Evolutionary conservation across 768 basidiomycete genomes (phyloP).

Genomic region (Termitomyces bulborhizus): DNA sequence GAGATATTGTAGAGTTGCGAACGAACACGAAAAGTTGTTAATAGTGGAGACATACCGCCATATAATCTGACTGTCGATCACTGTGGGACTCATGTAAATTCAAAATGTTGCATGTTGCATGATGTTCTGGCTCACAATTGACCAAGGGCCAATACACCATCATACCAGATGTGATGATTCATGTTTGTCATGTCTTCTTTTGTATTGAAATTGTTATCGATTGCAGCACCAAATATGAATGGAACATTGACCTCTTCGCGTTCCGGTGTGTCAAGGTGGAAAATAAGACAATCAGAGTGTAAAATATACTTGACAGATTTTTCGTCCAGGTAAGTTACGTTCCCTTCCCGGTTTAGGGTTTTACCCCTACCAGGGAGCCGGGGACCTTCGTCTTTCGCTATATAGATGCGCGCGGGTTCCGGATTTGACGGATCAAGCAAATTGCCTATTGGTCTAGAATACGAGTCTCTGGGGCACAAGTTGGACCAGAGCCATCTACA

Average conservation of each 20-base stretch:
- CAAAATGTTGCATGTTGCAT: background rate
- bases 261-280: background rate
- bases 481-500: background rate
- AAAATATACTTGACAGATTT: background rate
- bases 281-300: background rate
- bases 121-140: background rate
- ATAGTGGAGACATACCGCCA: background rate
- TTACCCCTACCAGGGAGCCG: background rate
- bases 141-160: background rate
- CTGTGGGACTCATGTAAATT: background rate
- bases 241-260: background rate
- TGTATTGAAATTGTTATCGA: background rate
- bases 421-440: background rate
- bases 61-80: background rate
- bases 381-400: background rate
- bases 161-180: background rate
- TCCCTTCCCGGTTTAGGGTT: background rate
- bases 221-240: background rate
- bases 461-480: background rate
- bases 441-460: background rate
- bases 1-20: background rate
- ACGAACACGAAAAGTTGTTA: background rate
- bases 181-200: background rate
- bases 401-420: background rate
- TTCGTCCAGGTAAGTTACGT: background rate